Base-by-base conservation (phyloP, 1,284 basidiomycete genomes). In the Ganoderma sp. region DNA sequence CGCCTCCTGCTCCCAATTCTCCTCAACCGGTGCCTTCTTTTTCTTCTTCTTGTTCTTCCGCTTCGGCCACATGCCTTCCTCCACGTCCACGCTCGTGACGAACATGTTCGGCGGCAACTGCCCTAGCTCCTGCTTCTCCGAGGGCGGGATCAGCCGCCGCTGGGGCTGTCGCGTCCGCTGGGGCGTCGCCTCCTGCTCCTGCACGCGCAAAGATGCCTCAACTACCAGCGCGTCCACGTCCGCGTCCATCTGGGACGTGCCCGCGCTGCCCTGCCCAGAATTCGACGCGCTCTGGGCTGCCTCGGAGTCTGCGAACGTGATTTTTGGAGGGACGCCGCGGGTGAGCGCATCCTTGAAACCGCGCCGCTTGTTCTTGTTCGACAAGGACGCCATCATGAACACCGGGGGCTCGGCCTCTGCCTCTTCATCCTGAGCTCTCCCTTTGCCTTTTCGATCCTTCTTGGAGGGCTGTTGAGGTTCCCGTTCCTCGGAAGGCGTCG, bases 281-380 rank as follows among this genome's bases (percentile, higher is more conserved):
- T 48, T 59, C 39, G 66, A 32, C 32, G 34, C 43, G 50, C 39
- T 52, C 19, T 66, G 54, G 28, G 34, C 63, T 8, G 66, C 22
- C 25, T 57, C 69, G 12, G 34, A 50, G 17, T 77, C 80, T 6
- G 75, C 73, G 72, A 92, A 93, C n/a, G 88, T 79, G 66, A 92
- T 90, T 75, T 87, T 90, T 34, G 81, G 75, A 0, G 87, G 83
- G 4, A 87, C 79, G 0, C 84, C 81, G 14, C 75, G 81, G 0
- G 77, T 70, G 77, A 90, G 82, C 3, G 85, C 79, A 52, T 84
- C 79, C 73, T 85, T 88, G 78, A 89, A 92, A 14, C 87, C 88
- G 68, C 85, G 89, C 62, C 85, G 87, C 78, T 93, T 92, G 78
- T 92, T 92, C 77, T 92, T 92, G 75, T 91, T 92, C 61, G 86